phyloP scores from a whole-genome alignment of 2,329 filamentous ascomycete genomes.

The Hymenoscyphus scutula region DNA sequence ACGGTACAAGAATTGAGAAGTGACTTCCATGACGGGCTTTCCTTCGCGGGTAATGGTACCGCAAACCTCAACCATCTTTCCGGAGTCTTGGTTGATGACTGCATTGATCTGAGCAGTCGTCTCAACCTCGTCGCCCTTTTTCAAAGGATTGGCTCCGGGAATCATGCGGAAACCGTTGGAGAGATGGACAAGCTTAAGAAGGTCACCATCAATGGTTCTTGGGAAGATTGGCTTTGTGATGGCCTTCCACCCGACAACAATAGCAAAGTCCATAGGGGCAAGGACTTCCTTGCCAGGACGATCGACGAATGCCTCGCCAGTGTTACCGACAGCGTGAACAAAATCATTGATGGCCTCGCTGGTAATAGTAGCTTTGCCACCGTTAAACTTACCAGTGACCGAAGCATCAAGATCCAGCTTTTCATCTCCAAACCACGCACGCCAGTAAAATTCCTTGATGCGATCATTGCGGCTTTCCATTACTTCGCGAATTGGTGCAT shows the following conservation, averaged over 20 bases:
- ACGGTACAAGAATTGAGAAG: constrained; percentile 95
- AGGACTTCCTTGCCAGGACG: constrained; percentile 90
- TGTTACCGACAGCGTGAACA: constrained; percentile 98
- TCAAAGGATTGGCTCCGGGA: constrained; percentile 87
- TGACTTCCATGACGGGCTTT: constrained; percentile 93
- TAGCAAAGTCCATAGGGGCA: constrained; percentile 98
- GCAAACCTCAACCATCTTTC: constrained; percentile 99
- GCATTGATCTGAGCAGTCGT: constrained; percentile 96
- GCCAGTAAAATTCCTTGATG: constrained; percentile 99
- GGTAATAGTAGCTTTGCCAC: constrained; percentile 82
- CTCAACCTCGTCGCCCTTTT: constrained; percentile 90
- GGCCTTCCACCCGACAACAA: constrained; percentile 98
- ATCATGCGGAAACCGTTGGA: constrained; percentile 99
- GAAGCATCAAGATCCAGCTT: constrained; percentile 77
- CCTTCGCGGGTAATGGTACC: constrained; percentile 87
- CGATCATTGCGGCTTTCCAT: constrained; percentile 96
- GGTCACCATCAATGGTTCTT: constrained; percentile 89
- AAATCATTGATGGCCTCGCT: constrained; percentile 96
- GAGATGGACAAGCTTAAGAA: constrained; percentile 92
- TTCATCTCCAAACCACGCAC: constrained; percentile 92
- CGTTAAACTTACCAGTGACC: constrained; percentile 85
- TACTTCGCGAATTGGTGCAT: constrained; percentile 94
- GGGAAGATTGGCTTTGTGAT: constrained; percentile 99
- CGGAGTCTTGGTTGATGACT: constrained; percentile 95
- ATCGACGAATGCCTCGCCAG: constrained; percentile 94